phyloP scores from a whole-genome alignment of 352 stramenopile genomes.

The Pythium myriotylum region DNA sequence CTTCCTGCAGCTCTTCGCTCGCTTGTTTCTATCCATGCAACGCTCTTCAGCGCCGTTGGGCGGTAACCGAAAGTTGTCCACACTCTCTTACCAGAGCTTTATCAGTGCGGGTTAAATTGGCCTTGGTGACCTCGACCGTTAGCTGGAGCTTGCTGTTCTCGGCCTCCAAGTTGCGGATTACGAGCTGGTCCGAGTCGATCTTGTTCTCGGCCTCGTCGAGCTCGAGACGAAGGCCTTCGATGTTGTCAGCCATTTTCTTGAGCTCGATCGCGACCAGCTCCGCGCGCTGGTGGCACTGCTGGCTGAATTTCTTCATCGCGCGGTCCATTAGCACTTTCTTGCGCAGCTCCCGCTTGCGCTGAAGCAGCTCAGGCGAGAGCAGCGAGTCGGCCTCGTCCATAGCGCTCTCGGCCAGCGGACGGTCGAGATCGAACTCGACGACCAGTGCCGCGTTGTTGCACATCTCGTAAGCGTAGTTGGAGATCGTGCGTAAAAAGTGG shows the following conservation, averaged over 20 bases:
- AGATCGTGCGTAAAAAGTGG: slow-evolving; percentile 58
- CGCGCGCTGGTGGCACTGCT: slow-evolving; percentile 59
- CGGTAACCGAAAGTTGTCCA: no score
- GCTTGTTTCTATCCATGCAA: slow-evolving; percentile 43
- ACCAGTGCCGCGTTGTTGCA: slow-evolving; percentile 53
- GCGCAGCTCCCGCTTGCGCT: slow-evolving; percentile 72
- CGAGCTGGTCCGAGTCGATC: slow-evolving; percentile 68
- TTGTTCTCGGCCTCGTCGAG: slow-evolving; percentile 71
- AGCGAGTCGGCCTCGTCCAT: slow-evolving; percentile 29
- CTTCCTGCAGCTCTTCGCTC: slow-evolving; percentile 54
- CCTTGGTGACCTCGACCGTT: slow-evolving; percentile 64
- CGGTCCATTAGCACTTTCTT: slow-evolving; percentile 77
- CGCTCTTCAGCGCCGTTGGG: no score
- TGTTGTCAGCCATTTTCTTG: slow-evolving; percentile 46
- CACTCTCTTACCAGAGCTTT: slow-evolving; percentile 42
- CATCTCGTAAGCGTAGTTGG: slow-evolving; percentile 49
- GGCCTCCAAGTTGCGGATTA: slow-evolving; percentile 63
- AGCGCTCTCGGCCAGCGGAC: slow-evolving; percentile 30
- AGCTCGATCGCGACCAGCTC: slow-evolving; percentile 65
- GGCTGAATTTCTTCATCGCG: slow-evolving; percentile 67
- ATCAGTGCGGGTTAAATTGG: slow-evolving; percentile 46
- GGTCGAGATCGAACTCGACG: slow-evolving; percentile 54
- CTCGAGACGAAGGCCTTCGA: slow-evolving; percentile 50
- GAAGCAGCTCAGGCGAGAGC: slow-evolving; percentile 59
- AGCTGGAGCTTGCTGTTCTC: slow-evolving; percentile 67